Evolutionary conservation across 2,329 filamentous ascomycete species (phyloP).

Genomic region (Paraconiothyrium brasiliense): DNA sequence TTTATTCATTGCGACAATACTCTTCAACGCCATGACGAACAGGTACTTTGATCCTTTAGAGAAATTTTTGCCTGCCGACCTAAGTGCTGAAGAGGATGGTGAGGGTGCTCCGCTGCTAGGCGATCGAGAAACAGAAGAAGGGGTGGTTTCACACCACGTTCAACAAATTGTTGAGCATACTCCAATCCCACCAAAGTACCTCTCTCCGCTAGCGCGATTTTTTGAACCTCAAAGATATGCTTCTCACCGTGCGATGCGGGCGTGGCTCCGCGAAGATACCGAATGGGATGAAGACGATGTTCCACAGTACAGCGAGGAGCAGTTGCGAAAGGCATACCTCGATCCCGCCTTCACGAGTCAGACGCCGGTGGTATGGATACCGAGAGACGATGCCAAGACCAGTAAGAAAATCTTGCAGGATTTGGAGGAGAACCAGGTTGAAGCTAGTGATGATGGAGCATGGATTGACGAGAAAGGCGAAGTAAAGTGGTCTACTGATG

Average conservation of each 20-base stretch:
- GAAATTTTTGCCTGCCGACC: constrained; percentile 45
- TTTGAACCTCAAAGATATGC: constrained; percentile 48
- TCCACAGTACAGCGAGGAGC: constrained; percentile 45
- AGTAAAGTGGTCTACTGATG: constrained; percentile 42
- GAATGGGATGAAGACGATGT: constrained; percentile 43
- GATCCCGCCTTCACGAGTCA: constrained; percentile 47
- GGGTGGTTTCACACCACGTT: constrained; percentile 33
- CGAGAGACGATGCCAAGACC: constrained; percentile 43
- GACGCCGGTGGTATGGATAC: constrained; percentile 47
- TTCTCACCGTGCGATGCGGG: constrained; percentile 44
- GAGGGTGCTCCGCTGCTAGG: constrained; percentile 43
- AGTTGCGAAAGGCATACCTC: constrained; percentile 45
- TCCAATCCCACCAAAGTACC: constrained; percentile 33
- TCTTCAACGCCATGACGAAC: constrained; percentile 48
- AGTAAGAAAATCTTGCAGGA: constrained; percentile 43
- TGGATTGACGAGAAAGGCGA: constrained; percentile 44
- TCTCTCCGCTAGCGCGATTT: constrained; percentile 45
- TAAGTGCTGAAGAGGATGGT: constrained; percentile 38
- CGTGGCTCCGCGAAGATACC: constrained; percentile 42
- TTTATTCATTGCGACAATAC: constrained; percentile 42
- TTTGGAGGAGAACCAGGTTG: constrained; percentile 40
- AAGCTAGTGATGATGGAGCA: constrained; percentile 43
- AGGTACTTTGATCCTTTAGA: constrained; percentile 47
- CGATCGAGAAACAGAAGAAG: constrained; percentile 44
- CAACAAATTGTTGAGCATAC: constrained; percentile 37